Base-by-base conservation (phyloP, 2,329 filamentous ascomycete genomes). In the Neopestalotiopsis rosae region DNA sequence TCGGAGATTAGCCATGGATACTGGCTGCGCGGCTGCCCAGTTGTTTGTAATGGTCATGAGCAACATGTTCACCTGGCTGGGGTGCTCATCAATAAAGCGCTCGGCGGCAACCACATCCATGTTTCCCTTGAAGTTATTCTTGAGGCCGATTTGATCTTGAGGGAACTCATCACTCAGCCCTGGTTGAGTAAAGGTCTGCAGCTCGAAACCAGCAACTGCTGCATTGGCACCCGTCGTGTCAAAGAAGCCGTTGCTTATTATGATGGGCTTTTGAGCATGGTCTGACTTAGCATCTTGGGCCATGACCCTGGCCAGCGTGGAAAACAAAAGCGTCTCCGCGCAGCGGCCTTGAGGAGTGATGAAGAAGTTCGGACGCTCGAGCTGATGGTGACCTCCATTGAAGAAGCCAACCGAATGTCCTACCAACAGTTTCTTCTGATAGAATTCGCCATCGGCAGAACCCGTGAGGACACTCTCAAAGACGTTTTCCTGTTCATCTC, bases 21-120 rank as follows among this genome's bases (percentile, higher is more conserved):
- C 70, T 0, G 73, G 74, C 63, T 76, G 73, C 3, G 65, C 71
- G 4, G 71, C 74, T 2, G 72, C 73, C 71, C 71, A 73, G 58
- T 75, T 76, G 52, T 74, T 74, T 2, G 74, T 76, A 28, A 76
- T 72, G 0, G 74, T 76, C 6, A 75, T 64, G 17, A 76, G 34
- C 12, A 76, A 70, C 70, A 75, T 65, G 20, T 61, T 56, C 9
- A 70, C 70, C 20, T 70, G 42, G 17, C 61, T 62, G 0, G 68
- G 30, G 42, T 58, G 28, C 34, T 69, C 45, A 7, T 69, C 42
- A 24, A 74, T 17, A 42, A 63, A 73, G 12, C 67, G n/a, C 12
- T 68, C 68, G 9, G 72, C 69, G 3, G 71, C 69, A 5, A 52
- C 67, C 12, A 74, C 30, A 14, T 61, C 58, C 58, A 61, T 10